Evolutionary conservation across 371 early-diverging fungal species (phyloP).

Genomic region (Mucor mucedo): DNA sequence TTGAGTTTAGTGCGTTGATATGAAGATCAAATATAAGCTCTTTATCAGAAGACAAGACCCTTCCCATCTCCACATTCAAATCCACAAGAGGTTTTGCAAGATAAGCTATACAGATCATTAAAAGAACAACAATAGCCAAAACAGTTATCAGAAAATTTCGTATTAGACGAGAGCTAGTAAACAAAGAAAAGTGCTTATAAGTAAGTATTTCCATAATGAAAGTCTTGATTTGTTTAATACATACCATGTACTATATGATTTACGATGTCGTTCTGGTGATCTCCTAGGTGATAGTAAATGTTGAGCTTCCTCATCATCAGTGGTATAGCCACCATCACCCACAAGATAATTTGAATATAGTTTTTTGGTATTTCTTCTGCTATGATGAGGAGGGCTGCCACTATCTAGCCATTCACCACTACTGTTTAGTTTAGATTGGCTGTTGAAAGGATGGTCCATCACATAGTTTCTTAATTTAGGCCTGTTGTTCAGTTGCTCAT

Average conservation of each 20-base stretch:
- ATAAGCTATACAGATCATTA: slow-evolving; percentile 20
- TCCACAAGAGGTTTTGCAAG: slow-evolving; percentile 53
- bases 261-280: not conserved
- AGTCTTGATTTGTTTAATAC: not conserved
- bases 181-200: too few species aligned
- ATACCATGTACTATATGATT: not conserved
- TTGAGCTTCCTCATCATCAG: slow-evolving; percentile 48
- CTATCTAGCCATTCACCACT: slow-evolving; percentile 9
- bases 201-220: not conserved
- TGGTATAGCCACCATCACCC: slow-evolving; percentile 38
- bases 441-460: slow-evolving; percentile 21
- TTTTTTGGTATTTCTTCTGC: not conserved
- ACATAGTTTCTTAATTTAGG: slow-evolving; percentile 28
- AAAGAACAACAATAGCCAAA: not conserved
- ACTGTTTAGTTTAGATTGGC: slow-evolving; percentile 2
- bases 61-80: slow-evolving; percentile 53
- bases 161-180: slow-evolving; percentile 3
- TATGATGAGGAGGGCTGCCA: slow-evolving; percentile 8
- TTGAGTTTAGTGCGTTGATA: slow-evolving; percentile 60
- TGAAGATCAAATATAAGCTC: slow-evolving; percentile 70
- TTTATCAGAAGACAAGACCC: slow-evolving; percentile 71
- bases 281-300: slow-evolving; percentile 23
- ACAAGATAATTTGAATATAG: slow-evolving; percentile 17
- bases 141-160: not conserved
- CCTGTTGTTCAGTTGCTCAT: slow-evolving; percentile 13